Base-by-base conservation (phyloP, 2,329 filamentous ascomycete species). In the Xylaria sp. region DNA sequence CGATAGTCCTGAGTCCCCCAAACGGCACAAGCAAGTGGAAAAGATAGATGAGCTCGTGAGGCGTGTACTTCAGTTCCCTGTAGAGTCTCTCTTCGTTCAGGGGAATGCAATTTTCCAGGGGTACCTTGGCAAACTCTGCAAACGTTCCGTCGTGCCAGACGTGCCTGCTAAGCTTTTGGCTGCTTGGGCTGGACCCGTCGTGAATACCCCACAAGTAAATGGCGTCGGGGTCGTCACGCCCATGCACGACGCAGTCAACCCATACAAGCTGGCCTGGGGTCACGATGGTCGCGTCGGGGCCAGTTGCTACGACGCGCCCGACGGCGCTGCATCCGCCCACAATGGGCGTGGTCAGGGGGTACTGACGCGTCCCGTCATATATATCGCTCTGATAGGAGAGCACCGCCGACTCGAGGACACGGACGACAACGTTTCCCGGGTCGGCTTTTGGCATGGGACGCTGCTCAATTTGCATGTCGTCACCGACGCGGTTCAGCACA, bases 1-100 rank as follows among this genome's bases (percentile, higher is more conserved):
- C 75, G 62, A 86, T 81, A 37, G 81, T 80, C 15, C 78, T 64
- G 0, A 87, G 74, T 0, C 86, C 86, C 6, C 84, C 85, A 67
- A 80, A 85, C 0, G 82, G 77, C 1, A 87, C 82, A 0, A 84
- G 63, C 3, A 80, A 65, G 9, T 75, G 68, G 6, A 74, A 57
- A 20, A 86, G 68, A 39, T 78, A 80, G 50, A 77, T 70, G 60
- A 87, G 75, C 18, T 86, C 80, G 2, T 74, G 66, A 10, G 81
- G 23, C 0, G 69, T 70, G 71, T 86, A 86, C 1, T 82, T 84
- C n/a, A 80, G 63, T 56, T 62, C 68, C 13, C 37, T 46, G 51
- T 12, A 63, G 18, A 82, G 72, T 9, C 70, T 41, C 4, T 57
- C 52, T 70, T 82, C 81, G 63, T 82, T 74, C 3, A 83, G 68